Base-by-base conservation (phyloP, 345 rosid genomes). In the Lagerstroemia speciosa region DNA sequence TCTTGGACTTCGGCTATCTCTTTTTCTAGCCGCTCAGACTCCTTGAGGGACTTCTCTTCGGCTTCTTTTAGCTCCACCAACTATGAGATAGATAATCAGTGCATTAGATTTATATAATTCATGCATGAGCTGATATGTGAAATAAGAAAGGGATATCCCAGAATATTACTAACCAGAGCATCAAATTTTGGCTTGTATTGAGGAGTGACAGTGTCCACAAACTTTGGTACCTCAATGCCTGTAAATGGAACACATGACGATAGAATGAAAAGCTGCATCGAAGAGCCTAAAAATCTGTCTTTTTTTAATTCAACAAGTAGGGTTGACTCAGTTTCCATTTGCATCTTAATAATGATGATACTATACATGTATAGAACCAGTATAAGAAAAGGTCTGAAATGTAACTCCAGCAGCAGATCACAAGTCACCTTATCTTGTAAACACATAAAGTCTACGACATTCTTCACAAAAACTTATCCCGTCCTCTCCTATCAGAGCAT, bases 101-200 rank as follows among this genome's bases (percentile, higher is more conserved):
- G 31, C 38, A n/a, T 15, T 29, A 24, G n/a, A 29, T 64, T 22
- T 24, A 27, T n/a, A 58, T 27, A 58, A 20, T 4, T 30, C 34
- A 32, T 7, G 52, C 60, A 30, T 29, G 30, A 16, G 6, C n/a
- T 12, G 17, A n/a, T 43, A 31, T 8, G 19, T 3, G 17, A 8
- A 30, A 62, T 40, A 40, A 55, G 43, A 55, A 36, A 26, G 26
- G 14, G 31, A 68, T 40, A 58, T 19, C 22, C 33, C 40, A 19
- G 6, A 2, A 24, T 26, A 64, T 43, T 69, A 34, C 97, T 83
- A 77, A 95, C 99, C 92, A 95, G 71, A 45, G 88, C 75, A 64
- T 92, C 98, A 78, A 95, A 92, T 74, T 90, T 95, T 8, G 99
- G 93, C 74, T 90, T 90, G 89, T 88, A 95, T 55, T 95, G 77